A percentile compares a stretch with the other conserved stretches of the same genome.
Conservation (phyloP, 441 rosid species). For the Gossypium lobatum region DNA sequence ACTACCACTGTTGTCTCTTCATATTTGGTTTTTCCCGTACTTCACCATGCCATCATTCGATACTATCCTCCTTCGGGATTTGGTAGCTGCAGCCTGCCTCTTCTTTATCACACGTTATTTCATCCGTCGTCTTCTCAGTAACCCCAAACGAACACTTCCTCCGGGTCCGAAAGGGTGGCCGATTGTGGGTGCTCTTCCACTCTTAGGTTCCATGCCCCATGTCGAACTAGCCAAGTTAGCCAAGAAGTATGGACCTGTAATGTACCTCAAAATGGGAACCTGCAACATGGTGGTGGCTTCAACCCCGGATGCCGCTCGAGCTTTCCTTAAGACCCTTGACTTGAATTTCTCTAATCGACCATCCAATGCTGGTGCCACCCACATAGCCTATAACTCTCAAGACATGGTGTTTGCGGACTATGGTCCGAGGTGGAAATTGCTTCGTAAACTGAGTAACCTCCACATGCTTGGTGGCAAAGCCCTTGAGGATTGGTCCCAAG, state of each 20-base stretch:
- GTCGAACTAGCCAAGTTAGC: constrained; percentile 42
- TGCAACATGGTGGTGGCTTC: constrained; percentile 50
- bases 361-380: constrained; percentile 44
- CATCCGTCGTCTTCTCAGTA: constrained; percentile 7
- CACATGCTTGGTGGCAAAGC: constrained; percentile 66
- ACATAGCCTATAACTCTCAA: constrained; percentile 39
- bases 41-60: constrained; percentile 20
- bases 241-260: constrained; percentile 42
- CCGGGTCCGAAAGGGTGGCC: constrained; percentile 69
- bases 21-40: background rate
- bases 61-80: constrained; percentile 17
- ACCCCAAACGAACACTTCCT: constrained; percentile 22
- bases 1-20: background rate
- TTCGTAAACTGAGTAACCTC: constrained; percentile 46
- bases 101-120: constrained; percentile 25
- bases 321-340: constrained; percentile 51
- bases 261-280: constrained; percentile 48
- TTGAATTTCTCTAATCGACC: constrained; percentile 52
- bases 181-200: constrained; percentile 43
- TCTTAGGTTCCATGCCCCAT: constrained; percentile 51
- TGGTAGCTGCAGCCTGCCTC: constrained; percentile 16
- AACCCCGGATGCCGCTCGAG: constrained; percentile 45
- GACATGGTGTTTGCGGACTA: constrained; percentile 61
- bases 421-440: constrained; percentile 46
- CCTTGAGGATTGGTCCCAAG: constrained; percentile 38